Conservation (phyloP, 2,329 filamentous ascomycete genomes). For the Fusarium sarcochroum region DNA sequence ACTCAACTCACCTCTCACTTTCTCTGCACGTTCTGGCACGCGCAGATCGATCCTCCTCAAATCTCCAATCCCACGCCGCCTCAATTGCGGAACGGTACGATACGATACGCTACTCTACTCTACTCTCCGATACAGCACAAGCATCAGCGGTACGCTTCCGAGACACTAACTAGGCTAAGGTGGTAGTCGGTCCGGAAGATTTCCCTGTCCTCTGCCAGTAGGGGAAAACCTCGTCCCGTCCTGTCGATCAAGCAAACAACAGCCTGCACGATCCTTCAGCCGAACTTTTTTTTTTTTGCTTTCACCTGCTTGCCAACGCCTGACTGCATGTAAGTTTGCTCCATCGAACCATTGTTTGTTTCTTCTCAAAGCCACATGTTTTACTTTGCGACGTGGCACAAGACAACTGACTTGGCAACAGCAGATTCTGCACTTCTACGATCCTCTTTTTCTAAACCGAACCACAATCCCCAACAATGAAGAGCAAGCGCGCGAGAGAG, state of each 20-base stretch:
- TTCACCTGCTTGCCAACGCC: background rate
- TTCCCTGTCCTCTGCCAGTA: too few species aligned
- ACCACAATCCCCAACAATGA: slow-evolving; percentile 43
- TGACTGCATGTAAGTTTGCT: slow-evolving; percentile 21
- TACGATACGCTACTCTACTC: background rate
- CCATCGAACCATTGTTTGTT: slow-evolving; percentile 20
- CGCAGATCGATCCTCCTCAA: slow-evolving; percentile 30
- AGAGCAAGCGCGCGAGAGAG: slow-evolving; percentile 59
- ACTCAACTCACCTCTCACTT: slow-evolving; percentile 30
- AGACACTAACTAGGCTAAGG: slow-evolving; percentile 11
- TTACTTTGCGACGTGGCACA: slow-evolving; percentile 21
- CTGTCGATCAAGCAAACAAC: slow-evolving; percentile 11
- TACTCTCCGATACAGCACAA: slow-evolving; percentile 3
- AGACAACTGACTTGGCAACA: slow-evolving; percentile 22
- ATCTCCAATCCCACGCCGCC: slow-evolving; percentile 19
- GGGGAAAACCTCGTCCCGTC: slow-evolving; percentile 27
- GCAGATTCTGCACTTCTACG: slow-evolving; percentile 25
- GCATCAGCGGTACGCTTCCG: slow-evolving; percentile 16
- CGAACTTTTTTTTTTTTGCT: background rate
- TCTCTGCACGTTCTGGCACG: slow-evolving; percentile 27
- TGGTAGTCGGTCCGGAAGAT: slow-evolving; percentile 25
- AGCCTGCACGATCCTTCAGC: slow-evolving; percentile 4
- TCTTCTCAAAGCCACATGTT: slow-evolving; percentile 27
- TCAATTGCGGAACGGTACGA: slow-evolving; percentile 6
- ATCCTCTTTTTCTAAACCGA: slow-evolving; percentile 6